Evolutionary conservation across 2,329 filamentous ascomycete species (phyloP).

Genomic region (Cladophialophora chaetospira): DNA sequence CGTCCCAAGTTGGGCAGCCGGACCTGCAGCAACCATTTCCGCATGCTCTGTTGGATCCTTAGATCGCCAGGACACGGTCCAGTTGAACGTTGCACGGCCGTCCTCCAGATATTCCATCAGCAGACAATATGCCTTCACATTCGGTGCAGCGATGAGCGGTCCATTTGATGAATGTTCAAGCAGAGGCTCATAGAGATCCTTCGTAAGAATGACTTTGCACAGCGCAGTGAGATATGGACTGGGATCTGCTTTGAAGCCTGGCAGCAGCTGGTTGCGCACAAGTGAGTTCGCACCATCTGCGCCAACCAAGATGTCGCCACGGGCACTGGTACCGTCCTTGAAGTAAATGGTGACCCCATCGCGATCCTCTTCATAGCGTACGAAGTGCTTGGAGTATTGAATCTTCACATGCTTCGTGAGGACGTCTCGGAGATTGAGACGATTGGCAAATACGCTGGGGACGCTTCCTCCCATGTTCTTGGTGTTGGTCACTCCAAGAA

Average conservation of each 20-base stretch:
- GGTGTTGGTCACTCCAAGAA: not conserved
- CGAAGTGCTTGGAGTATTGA: not conserved
- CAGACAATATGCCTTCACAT: constrained; percentile 2
- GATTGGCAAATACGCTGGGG: not conserved
- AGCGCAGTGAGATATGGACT: not conserved
- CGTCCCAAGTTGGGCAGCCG: not conserved
- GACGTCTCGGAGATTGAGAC: not conserved
- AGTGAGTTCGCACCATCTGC: constrained; percentile 2
- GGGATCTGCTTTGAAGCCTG: not conserved
- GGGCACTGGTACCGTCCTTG: constrained; percentile 8
- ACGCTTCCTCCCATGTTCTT: not conserved
- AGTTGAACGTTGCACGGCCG: constrained; percentile 3
- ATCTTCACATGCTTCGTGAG: not conserved
- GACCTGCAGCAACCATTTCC: not conserved
- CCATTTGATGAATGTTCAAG: constrained; percentile 8
- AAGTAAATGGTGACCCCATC: constrained; percentile 4
- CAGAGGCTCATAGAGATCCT: not conserved
- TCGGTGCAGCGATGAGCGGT: not conserved
- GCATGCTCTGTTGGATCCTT: not conserved
- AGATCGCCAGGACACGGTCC: not conserved
- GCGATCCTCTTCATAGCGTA: constrained; percentile 1
- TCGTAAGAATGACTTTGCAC: not conserved
- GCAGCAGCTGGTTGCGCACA: not conserved
- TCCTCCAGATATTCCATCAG: constrained; percentile 2
- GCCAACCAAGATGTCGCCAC: not conserved